Percentiles rank a stretch among this genome's conserved stretches.
Evolutionary conservation across 2,329 filamentous ascomycete species (phyloP).

Genomic region (Cyphellophora attinorum): DNA sequence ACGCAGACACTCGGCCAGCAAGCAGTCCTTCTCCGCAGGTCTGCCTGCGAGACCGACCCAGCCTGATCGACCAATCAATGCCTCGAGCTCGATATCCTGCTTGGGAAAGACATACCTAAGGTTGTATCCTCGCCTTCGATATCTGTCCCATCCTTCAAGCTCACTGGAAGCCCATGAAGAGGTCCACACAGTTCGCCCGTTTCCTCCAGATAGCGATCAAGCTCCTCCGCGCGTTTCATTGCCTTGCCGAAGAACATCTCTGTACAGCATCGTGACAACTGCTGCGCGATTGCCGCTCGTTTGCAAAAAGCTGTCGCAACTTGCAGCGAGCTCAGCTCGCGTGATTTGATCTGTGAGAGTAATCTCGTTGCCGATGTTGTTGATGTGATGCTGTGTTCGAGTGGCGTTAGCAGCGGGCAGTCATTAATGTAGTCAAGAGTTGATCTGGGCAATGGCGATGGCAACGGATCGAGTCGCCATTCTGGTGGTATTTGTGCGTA

Average conservation of each 20-base stretch:
- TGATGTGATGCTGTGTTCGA: conserved; percentile 5
- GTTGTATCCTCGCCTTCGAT: conserved; percentile 8
- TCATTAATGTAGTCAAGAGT: background rate
- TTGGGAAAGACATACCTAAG: conserved; percentile 20
- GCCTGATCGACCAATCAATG: conserved; percentile 31
- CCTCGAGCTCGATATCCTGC: conserved; percentile 19
- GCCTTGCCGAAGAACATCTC: conserved; percentile 22
- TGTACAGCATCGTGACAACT: conserved; percentile 23
- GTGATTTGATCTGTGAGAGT: conserved; percentile 1
- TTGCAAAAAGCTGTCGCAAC: conserved; percentile 49
- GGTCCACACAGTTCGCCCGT: conserved; percentile 44
- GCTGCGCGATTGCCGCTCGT: conserved; percentile 30
- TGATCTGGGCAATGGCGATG: conserved; percentile 1
- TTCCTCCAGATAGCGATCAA: conserved; percentile 18
- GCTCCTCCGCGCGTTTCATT: conserved; percentile 18
- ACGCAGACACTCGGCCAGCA: background rate
- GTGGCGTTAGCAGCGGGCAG: conserved; percentile 15
- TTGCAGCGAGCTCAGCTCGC: conserved; percentile 24
- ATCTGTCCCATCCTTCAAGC: conserved; percentile 42
- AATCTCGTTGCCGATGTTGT: conserved; percentile 20
- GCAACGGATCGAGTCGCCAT: background rate
- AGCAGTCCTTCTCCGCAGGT: conserved; percentile 14
- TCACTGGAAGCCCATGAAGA: conserved; percentile 50
- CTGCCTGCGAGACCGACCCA: conserved; percentile 40
- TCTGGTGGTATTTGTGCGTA: conserved; percentile 4